Evolutionary conservation across 2,329 filamentous ascomycete species (phyloP).

Genomic region (Lachnellula hyalina): DNA sequence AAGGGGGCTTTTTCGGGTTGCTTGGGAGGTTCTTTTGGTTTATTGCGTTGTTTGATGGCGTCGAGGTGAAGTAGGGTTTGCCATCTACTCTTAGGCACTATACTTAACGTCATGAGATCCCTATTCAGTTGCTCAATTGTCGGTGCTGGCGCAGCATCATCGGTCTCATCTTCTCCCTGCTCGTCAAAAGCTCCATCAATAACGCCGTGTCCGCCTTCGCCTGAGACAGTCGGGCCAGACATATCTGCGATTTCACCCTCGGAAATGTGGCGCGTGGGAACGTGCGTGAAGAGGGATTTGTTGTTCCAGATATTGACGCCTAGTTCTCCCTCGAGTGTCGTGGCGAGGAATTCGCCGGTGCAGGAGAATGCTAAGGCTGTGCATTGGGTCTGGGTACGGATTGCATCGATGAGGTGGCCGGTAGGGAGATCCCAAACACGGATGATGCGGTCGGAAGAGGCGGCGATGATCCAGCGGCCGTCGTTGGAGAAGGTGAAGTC

Average conservation of each 20-base stretch:
- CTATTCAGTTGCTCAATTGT: constrained; percentile 71
- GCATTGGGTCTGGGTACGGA: constrained; percentile 72
- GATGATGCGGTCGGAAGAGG: constrained; percentile 73
- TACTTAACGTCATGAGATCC: constrained; percentile 80
- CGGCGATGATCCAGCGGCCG: constrained; percentile 87
- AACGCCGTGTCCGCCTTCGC: constrained; percentile 71
- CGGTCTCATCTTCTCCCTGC: constrained; percentile 37
- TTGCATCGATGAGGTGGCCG: constrained; percentile 89
- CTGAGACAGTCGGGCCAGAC: constrained; percentile 68
- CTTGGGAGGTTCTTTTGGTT: constrained; percentile 87
- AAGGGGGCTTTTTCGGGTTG: constrained; percentile 91
- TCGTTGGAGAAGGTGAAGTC: constrained; percentile 89
- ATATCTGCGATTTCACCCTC: constrained; percentile 66
- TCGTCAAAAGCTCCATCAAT: constrained; percentile 69
- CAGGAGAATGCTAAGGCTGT: constrained; percentile 81
- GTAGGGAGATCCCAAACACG: constrained; percentile 95
- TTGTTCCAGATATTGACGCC: constrained; percentile 98
- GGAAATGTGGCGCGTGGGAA: constrained; percentile 78
- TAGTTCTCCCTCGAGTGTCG: constrained; percentile 72
- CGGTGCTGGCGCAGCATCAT: constrained; percentile 49
- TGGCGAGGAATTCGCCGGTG: constrained; percentile 92
- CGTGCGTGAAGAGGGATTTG: constrained; percentile 81
- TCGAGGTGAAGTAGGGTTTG: constrained; percentile 92
- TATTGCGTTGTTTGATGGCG: constrained; percentile 84
- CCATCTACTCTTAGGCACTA: constrained; percentile 89